phyloP scores from a whole-genome alignment of 2,329 filamentous ascomycete genomes.

The Cercospora janseana region DNA sequence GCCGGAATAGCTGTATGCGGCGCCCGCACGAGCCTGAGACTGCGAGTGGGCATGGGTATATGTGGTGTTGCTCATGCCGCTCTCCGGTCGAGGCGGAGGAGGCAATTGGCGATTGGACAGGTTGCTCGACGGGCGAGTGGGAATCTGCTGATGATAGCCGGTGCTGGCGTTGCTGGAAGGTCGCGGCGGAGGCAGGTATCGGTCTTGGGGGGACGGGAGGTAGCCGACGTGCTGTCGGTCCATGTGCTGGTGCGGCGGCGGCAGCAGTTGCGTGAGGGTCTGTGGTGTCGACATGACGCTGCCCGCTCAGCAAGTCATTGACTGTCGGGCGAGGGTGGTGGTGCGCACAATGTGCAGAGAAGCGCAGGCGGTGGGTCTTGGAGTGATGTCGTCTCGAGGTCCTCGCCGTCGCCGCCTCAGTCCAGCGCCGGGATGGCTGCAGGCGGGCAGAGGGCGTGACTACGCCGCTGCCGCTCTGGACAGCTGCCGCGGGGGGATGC shows the following conservation, averaged over 20 bases:
- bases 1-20: constrained; percentile 30
- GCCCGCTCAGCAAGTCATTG: constrained; percentile 1
- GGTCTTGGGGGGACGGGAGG: constrained; percentile 34
- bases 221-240: constrained; percentile 31
- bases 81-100: constrained; percentile 32
- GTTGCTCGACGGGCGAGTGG: constrained; percentile 36
- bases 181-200: constrained; percentile 36
- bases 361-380: constrained; percentile 1
- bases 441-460: constrained; percentile 3
- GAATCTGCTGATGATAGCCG: constrained; percentile 35
- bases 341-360: constrained; percentile 8
- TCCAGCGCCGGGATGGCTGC: constrained; percentile 8
- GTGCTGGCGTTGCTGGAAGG: constrained; percentile 36
- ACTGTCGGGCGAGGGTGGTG: not conserved
- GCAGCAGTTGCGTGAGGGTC: constrained; percentile 35
- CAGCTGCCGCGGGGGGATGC: not conserved
- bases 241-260: constrained; percentile 35
- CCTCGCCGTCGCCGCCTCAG: constrained; percentile 5
- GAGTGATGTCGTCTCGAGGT: constrained; percentile 13
- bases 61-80: constrained; percentile 33
- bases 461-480: not conserved
- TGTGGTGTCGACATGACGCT: constrained; percentile 34
- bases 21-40: constrained; percentile 30
- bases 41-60: constrained; percentile 26
- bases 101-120: constrained; percentile 32